phyloP scores from a whole-genome alignment of 2,329 filamentous ascomycete genomes.

The Diaporthe capsici region DNA sequence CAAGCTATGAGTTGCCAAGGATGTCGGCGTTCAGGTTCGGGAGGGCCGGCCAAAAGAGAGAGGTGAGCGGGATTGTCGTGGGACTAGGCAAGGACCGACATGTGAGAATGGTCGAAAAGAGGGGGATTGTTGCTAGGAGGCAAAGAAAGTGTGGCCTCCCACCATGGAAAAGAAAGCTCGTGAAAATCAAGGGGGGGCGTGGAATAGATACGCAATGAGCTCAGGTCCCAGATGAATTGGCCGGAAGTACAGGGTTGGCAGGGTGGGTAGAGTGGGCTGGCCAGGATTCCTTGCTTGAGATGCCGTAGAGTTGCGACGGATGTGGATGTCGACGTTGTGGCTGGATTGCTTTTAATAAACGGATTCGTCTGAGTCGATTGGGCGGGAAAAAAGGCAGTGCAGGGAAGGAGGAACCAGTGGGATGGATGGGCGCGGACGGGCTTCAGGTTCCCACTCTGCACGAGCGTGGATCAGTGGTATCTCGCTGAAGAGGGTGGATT shows the following conservation, averaged over 20 bases:
- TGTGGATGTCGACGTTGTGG: constrained; percentile 20
- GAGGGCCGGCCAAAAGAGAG: neutral
- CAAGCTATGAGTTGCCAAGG: constrained; percentile 2
- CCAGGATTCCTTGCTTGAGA: constrained; percentile 32
- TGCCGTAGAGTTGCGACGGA: constrained; percentile 26
- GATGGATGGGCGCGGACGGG: constrained; percentile 12
- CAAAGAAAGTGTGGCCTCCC: constrained; percentile 10
- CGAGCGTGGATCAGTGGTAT: constrained; percentile 20
- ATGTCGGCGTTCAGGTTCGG: constrained; percentile 2
- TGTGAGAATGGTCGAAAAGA: neutral
- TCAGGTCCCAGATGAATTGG: constrained; percentile 25
- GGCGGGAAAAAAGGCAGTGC: constrained; percentile 26
- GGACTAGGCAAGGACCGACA: constrained; percentile 13
- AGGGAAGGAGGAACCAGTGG: constrained; percentile 33
- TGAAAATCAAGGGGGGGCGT: constrained; percentile 26
- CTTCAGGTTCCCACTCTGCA: constrained; percentile 24
- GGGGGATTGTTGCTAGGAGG: constrained; percentile 11
- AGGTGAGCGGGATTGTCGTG: neutral
- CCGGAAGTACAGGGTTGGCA: constrained; percentile 12
- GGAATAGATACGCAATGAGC: constrained; percentile 25
- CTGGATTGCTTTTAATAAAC: constrained; percentile 34
- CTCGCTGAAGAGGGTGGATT: constrained; percentile 26
- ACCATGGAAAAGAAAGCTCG: constrained; percentile 11
- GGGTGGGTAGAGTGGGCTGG: constrained; percentile 28
- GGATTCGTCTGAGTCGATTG: constrained; percentile 20